phyloP scores from a whole-genome alignment of 1,139 yeast genomes.

The Candida freyschussii region DNA sequence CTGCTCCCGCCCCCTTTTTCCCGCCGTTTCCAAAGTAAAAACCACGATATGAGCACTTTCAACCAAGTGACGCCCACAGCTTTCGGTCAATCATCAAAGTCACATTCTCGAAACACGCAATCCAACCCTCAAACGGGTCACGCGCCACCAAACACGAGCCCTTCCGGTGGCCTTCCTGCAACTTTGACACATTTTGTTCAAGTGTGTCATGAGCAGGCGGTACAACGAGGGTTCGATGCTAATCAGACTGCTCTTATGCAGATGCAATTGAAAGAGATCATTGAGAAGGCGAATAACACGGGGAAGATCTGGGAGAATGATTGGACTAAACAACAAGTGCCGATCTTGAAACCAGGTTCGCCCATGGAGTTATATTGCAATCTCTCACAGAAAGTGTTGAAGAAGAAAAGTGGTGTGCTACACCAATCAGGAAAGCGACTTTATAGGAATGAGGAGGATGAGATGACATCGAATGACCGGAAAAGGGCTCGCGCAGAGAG shows the following conservation, averaged over 20 bases:
- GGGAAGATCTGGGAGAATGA: conserved; percentile 44
- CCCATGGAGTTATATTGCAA: conserved; percentile 21
- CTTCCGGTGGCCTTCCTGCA: conserved; percentile 9
- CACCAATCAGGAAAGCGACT: not conserved
- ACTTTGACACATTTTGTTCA: conserved; percentile 41
- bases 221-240: conserved; percentile 26
- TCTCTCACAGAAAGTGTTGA: conserved; percentile 8
- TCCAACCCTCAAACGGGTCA: too few relatives aligned
- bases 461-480: conserved; percentile 32
- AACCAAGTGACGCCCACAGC: conserved; percentile 17
- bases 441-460: conserved; percentile 8
- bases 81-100: conserved; percentile 6
- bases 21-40: not conserved
- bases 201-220: conserved; percentile 37
- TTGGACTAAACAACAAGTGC: conserved; percentile 56
- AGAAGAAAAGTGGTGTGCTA: not conserved
- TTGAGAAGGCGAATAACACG: conserved; percentile 43
- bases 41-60: conserved; percentile 12
- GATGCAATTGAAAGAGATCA: conserved; percentile 42
- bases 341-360: conserved; percentile 35
- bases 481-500: conserved; percentile 47
- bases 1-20: too few relatives aligned
- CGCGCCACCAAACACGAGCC: not conserved
- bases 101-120: too few relatives aligned
- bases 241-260: conserved; percentile 35